Base-by-base conservation (phyloP, 2,329 filamentous ascomycete species). In the Fusarium abutilonis region DNA sequence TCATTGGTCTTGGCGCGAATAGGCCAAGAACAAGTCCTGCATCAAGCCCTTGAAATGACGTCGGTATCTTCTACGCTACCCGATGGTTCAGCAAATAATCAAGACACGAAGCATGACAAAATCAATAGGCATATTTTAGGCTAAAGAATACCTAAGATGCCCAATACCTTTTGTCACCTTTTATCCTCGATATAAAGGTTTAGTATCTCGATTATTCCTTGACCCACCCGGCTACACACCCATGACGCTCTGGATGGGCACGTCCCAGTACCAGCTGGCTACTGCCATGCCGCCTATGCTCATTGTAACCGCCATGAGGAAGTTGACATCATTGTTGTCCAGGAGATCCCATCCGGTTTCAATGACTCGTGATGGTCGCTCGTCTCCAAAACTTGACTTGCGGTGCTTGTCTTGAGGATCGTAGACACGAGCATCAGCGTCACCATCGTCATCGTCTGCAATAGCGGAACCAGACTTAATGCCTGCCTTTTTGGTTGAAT, bases 271-370 rank as follows among this genome's bases (percentile, higher is more conserved):
- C 83, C 82, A 86, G 40, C 81, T 77, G 28, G 84, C 87, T 31
- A 86, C 76, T 0, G 78, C 80, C 86, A 98, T 96, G 5, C 88
- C 90, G 5, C 89, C 86, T 15, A 93, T 64, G 73, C 91, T 97
- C 85, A 96, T 93, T 5, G 82, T 81, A 13, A 86, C 82, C 0
- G 94, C 93, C 94, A 97, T 98, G 53, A 94, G 75, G 55, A 97
- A 86, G 75, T 99, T 99, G 69, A 99, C 93, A 51, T 91, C 90
- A 75, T 99, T 99, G 76, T 99, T 99, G 76, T 96, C 93, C 54
- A 99, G 80, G 60, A 96, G 74, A 73, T 97, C 85, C 85, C 78
- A 81, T 46, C 73, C 92, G 66, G 81, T 89, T 76, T 91, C 86
- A 7, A 89, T 76, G 6, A 87, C 78, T 15, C 89, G 80, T 47